These are phyloP conservation scores for Cladosporium sp. DNA, from an alignment of 2,329 filamentous ascomycete genomes.

Conservation along the genomic window DNA sequence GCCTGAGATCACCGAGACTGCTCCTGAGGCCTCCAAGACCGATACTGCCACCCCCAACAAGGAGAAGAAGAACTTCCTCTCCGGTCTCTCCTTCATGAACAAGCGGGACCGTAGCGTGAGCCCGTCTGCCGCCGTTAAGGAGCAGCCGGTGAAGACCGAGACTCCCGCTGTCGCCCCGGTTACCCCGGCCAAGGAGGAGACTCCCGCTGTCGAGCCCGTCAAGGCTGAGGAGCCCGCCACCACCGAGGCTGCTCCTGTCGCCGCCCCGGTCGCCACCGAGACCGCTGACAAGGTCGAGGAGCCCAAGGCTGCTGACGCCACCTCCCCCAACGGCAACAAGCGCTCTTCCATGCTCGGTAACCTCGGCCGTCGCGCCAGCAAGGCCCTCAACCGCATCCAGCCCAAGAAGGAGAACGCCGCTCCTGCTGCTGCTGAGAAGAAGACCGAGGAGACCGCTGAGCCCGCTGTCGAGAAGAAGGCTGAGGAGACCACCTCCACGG, in stretches of 20 bases:
- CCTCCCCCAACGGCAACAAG: constrained; percentile 24
- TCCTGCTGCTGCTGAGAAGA: constrained; percentile 19
- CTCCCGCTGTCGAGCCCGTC: constrained; percentile 28
- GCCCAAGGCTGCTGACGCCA: constrained; percentile 20
- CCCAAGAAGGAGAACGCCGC: constrained; percentile 29
- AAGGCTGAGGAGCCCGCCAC: constrained; percentile 22
- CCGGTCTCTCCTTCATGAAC: constrained; percentile 26
- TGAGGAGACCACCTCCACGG: constrained; percentile 17
- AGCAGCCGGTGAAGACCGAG: constrained; percentile 31
- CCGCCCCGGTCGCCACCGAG: constrained; percentile 18
- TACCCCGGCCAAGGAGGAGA: constrained; percentile 20
- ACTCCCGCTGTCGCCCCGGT: constrained; percentile 23
- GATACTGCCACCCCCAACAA: constrained; percentile 32
- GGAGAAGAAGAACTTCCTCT: constrained; percentile 33
- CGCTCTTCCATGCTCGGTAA: constrained; percentile 30
- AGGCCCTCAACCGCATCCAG: constrained; percentile 29
- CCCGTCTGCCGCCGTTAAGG: constrained; percentile 34
- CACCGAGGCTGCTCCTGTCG: constrained; percentile 18
- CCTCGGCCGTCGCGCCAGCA: constrained; percentile 33
- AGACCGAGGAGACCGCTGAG: constrained; percentile 16
- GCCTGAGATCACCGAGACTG: constrained; percentile 25
- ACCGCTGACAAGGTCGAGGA: constrained; percentile 9
- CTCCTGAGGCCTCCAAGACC: constrained; percentile 36
- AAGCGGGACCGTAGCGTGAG: constrained; percentile 32
- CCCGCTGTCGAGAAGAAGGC: constrained; percentile 15